A percentile compares a stretch with the other conserved stretches of the same genome.
Evolutionary conservation across 129 eudicot genomes (phyloP).

Genomic region (Centrapalus pauciflorus): DNA sequence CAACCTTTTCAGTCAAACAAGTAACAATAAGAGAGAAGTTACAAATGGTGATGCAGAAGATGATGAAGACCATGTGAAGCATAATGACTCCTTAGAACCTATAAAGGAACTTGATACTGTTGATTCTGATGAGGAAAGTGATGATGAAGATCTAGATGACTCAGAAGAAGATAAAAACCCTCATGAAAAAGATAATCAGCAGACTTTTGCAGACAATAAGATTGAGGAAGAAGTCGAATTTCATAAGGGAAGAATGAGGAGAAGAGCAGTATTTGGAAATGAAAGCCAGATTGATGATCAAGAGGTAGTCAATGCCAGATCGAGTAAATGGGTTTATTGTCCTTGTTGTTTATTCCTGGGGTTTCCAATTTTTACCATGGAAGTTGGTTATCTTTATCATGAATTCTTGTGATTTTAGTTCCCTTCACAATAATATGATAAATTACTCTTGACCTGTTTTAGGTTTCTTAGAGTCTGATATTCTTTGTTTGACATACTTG

Average conservation of each 20-base stretch:
- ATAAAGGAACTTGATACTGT: conserved; percentile 40
- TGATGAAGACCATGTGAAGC: conserved; percentile 31
- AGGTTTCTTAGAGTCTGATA: not conserved
- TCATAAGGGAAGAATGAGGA: conserved; percentile 72
- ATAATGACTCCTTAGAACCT: conserved; percentile 18
- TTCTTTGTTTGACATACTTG: not conserved
- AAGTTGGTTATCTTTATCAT: not conserved
- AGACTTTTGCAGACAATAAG: conserved; percentile 13
- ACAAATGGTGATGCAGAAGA: conserved; percentile 26
- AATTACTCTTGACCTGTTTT: not conserved
- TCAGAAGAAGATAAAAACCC: conserved; percentile 17
- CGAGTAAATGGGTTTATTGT: not conserved
- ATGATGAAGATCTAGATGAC: conserved; percentile 33
- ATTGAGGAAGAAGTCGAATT: conserved; percentile 56
- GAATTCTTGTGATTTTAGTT: not conserved
- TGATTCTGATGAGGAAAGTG: conserved; percentile 51
- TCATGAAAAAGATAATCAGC: conserved; percentile 29
- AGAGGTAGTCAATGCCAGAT: conserved; percentile 35
- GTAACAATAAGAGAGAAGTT: conserved; percentile 20
- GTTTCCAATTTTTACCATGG: not conserved
- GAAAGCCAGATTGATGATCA: conserved; percentile 43
- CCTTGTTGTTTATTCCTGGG: not conserved
- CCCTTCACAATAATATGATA: not conserved
- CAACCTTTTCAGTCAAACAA: conserved; percentile 51
- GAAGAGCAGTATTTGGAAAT: conserved; percentile 66